phyloP scores from a whole-genome alignment of 129 eudicot genomes.

The Ambrosia trifida region DNA sequence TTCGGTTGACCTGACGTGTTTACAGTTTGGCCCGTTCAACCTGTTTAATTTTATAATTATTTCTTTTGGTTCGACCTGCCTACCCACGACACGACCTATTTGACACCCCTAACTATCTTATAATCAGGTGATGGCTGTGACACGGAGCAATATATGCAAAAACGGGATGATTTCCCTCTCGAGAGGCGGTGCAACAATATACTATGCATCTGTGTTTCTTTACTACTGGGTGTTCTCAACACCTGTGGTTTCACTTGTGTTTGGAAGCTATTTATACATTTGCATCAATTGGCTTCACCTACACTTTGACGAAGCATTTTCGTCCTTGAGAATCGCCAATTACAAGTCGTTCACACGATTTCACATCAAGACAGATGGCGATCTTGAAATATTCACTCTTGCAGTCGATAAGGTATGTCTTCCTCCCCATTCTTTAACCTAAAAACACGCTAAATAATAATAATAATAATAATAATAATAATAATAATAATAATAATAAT shows the following conservation, averaged over 20 bases:
- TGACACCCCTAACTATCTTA: not conserved
- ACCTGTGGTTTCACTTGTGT: conserved; percentile 87
- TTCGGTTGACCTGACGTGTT: no score
- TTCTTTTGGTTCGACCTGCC: no score
- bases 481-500: no score
- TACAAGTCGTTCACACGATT: conserved; percentile 95
- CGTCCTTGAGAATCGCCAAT: conserved; percentile 91
- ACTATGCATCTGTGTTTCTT: conserved; percentile 90
- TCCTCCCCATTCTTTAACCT: not conserved
- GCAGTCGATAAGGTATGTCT: conserved; percentile 86
- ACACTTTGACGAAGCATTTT: conserved; percentile 98
- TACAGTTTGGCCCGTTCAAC: no score
- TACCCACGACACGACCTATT: no score
- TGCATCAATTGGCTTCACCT: conserved; percentile 97
- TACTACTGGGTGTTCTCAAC: conserved; percentile 97
- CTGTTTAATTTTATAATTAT: no score
- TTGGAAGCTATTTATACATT: conserved; percentile 93
- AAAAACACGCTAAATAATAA: not conserved
- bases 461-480: no score
- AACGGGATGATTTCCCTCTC: conserved; percentile 80
- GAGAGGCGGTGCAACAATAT: conserved; percentile 78
- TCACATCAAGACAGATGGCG: conserved; percentile 70
- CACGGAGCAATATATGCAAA: conserved; percentile 84
- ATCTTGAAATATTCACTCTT: conserved; percentile 89
- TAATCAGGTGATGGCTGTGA: conserved; percentile 93